Base-by-base conservation (phyloP, 2,329 filamentous ascomycete genomes). In the Hypoxylon sp. region DNA sequence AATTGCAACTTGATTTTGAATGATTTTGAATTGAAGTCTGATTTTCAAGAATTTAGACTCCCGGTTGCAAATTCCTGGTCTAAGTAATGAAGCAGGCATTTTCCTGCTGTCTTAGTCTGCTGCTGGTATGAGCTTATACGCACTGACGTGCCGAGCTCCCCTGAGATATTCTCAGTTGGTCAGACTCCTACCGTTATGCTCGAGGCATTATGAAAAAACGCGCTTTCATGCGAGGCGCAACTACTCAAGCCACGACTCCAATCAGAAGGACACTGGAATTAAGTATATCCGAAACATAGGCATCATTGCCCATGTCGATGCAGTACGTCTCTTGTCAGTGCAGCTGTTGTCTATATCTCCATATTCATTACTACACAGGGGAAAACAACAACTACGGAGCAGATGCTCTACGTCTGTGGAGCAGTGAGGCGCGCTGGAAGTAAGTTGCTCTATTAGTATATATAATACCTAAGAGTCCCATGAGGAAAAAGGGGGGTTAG, bases 241-340 rank as follows among this genome's bases (percentile, higher is more conserved):
- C 29, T 27, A 70, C 21, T 67, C 75, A 2, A 73, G 73, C n/a
- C 50, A 31, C 6, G 6, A 70, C 50, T n/a, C 52, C 21, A 19
- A 39, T 29, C 68, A 80, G 42, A 75, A 80, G 32, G 81, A 82
- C 50, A 75, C 78, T 31, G 76, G 74, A 19, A 82, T 89, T 17
- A 84, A 88, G 42, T 88, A 88, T 74, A 96, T 94, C 56, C 88
- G 95, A 74, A 99, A 99, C 78, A 98, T 99, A 78, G 96, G 96
- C 68, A 98, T 99, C 73, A 98, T 99, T 79, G 96, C 96, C 66
- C 96, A 99, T 80, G 97, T 99, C 72, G 96, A 98, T 89, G 96
- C 96, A 62, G 87, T 89, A 79, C 61, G 85, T 79, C n/a, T 59
- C 29, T n/a, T 13, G 17, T 39, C 2, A 42, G 8, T 19, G 44